These are phyloP conservation scores for Knoxdaviesia capensis DNA, from an alignment of 2,329 filamentous ascomycete genomes.

Conservation along the genomic window DNA sequence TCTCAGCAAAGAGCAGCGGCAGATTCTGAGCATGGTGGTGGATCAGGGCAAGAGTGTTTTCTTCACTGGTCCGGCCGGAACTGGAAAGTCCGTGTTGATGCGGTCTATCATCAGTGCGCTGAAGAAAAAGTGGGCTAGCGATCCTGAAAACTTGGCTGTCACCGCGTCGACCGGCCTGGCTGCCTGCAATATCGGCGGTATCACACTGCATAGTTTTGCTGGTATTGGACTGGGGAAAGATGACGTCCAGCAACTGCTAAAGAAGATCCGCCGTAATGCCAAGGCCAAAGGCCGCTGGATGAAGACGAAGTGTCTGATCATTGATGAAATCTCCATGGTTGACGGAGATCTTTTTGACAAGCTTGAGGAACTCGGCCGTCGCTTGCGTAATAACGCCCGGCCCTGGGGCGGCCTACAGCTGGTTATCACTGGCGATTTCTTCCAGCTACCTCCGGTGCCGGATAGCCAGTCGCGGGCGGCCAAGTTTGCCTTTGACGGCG, in stretches of 20 bases:
- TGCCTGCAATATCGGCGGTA: slow-evolving; percentile 89
- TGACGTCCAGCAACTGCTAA: slow-evolving; percentile 55
- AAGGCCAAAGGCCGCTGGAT: slow-evolving; percentile 85
- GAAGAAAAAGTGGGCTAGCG: slow-evolving; percentile 52
- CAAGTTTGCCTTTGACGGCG: slow-evolving; percentile 85
- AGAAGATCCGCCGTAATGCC: slow-evolving; percentile 73
- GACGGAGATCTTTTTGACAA: slow-evolving; percentile 96
- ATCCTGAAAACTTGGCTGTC: slow-evolving; percentile 73
- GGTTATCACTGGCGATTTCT: slow-evolving; percentile 92
- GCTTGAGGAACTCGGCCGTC: slow-evolving; percentile 68
- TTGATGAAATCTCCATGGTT: slow-evolving; percentile 98
- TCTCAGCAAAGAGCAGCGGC: slow-evolving; percentile 69
- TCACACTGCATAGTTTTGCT: slow-evolving; percentile 88
- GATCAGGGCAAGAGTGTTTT: slow-evolving; percentile 76
- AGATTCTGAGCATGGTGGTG: slow-evolving; percentile 66
- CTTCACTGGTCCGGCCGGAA: slow-evolving; percentile 92
- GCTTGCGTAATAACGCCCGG: slow-evolving; percentile 71
- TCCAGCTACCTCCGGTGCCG: slow-evolving; percentile 86
- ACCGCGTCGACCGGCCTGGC: slow-evolving; percentile 92
- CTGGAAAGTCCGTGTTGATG: slow-evolving; percentile 92
- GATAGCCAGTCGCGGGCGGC: slow-evolving; percentile 44
- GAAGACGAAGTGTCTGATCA: slow-evolving; percentile 65
- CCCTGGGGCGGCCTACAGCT: slow-evolving; percentile 94
- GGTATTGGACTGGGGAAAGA: slow-evolving; percentile 94
- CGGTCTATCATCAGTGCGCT: slow-evolving; percentile 72